Conservation (phyloP, 2,329 filamentous ascomycete species). For the Hyphodiscus sp. region DNA sequence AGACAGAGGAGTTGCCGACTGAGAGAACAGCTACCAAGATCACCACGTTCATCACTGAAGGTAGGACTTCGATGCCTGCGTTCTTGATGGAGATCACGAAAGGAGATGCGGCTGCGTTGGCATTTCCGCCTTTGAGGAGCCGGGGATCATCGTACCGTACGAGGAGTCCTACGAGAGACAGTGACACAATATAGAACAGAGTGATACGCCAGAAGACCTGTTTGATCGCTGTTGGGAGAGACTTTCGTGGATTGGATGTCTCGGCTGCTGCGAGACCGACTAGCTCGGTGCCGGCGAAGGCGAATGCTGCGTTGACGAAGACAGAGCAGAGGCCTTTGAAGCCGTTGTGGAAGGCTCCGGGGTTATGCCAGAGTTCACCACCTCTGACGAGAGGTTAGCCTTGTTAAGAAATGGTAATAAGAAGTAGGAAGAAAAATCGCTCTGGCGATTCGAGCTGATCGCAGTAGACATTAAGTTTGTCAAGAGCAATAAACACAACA, state of each 20-base stretch:
- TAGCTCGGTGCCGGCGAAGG: conserved; percentile 70
- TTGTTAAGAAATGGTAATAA: neutral
- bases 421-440: neutral
- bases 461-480: neutral
- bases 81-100: conserved; percentile 91
- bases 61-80: conserved; percentile 73
- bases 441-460: neutral
- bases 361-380: conserved; percentile 66
- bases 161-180: conserved; percentile 74
- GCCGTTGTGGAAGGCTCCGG: conserved; percentile 78
- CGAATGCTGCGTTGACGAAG: conserved; percentile 70
- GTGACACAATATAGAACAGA: conserved; percentile 80
- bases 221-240: conserved; percentile 79
- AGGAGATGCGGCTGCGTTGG: conserved; percentile 70
- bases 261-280: conserved; percentile 73
- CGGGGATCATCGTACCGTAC: conserved; percentile 65
- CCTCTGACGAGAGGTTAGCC: conserved; percentile 36
- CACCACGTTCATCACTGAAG: conserved; percentile 89
- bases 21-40: conserved; percentile 87
- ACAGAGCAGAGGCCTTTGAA: conserved; percentile 78
- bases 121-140: conserved; percentile 53
- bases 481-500: neutral
- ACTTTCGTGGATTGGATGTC: conserved; percentile 72
- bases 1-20: conserved; percentile 87
- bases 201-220: conserved; percentile 94